Percentiles rank a stretch among this genome's conserved stretches.
Conservation (phyloP, 345 rosid species). For the Excoecaria cochinchinensis region DNA sequence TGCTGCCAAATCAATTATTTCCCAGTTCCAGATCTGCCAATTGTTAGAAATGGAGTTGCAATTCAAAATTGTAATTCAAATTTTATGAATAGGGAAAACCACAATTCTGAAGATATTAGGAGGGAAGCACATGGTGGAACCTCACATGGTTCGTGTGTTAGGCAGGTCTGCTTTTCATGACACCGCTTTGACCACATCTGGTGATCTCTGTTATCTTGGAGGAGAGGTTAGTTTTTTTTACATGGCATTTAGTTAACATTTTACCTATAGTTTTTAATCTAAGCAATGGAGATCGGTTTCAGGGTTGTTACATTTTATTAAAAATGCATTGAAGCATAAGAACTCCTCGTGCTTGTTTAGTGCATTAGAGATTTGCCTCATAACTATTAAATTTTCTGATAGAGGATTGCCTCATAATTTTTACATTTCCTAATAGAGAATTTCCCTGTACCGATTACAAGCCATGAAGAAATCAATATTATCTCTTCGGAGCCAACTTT, state of each 20-base stretch:
- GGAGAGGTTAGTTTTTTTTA: conserved; percentile 63
- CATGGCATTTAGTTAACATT: neutral
- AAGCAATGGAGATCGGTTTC: neutral
- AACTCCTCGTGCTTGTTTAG: neutral
- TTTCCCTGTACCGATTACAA: neutral
- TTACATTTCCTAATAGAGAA: neutral
- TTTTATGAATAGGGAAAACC: conserved; percentile 60
- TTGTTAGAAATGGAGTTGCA: neutral
- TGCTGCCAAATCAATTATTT: neutral
- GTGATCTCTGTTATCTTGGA: conserved; percentile 92
- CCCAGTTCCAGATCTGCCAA: neutral
- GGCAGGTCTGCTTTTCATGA: conserved; percentile 95
- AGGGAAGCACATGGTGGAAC: conserved; percentile 98
- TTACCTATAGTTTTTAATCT: neutral
- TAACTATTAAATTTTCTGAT: neutral
- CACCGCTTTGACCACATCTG: conserved; percentile 79
- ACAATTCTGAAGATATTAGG: conserved; percentile 89
- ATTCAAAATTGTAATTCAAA: neutral
- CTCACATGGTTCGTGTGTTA: conserved; percentile 82
- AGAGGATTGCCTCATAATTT: too few relatives aligned
- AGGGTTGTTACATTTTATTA: neutral
- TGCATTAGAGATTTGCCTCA: neutral
- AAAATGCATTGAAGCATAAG: neutral
- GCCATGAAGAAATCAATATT: neutral
- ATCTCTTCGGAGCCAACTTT: neutral